Base-by-base conservation (phyloP, 106 monocot species). In the Iris macrosiphon region DNA sequence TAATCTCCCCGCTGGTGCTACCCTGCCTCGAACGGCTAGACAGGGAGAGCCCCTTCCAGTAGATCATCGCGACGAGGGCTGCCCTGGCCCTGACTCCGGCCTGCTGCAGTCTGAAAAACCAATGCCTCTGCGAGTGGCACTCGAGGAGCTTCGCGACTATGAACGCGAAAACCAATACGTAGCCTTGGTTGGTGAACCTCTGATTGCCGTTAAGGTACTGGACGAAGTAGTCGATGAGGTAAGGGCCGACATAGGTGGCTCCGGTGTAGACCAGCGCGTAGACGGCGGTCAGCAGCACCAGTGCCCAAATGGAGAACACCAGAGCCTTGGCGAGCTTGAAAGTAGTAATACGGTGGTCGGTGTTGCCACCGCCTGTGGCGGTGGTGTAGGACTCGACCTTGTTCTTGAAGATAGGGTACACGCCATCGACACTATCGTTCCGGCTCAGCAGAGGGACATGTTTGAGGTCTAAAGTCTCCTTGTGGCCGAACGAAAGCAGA, bases 51-150 rank as follows among this genome's bases (percentile, higher is more conserved):
- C 79, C 79, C 77, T 96, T 96, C 31, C 73, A 64, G 52, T 96
- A 96, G 20, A 96, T 80, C 17, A 77, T 64, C 3, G 77, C 57
- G 9, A 90, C 80, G n/a, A 96, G 75, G 11, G 71, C 28, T 5
- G 96, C 60, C 55, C 80, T 71, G 7, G 73, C 30, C 40, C 67
- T 74, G 12, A 83, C 54, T 22, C 80, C 80, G 6, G 52, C 68
- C 59, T 87, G 70, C 40, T 90, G 89, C 33, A 80, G 21, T 40
- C 89, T 67, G 49, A 96, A 96, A 55, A 69, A 72, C 75, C 83
- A 83, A 55, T 96, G 90, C 57, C 80, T 77, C 60, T 75, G 76
- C 0, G 85, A 62, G 19, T 90, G 32, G 49, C 96, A 74, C 58
- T 96, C 95, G 9, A 90, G 10, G 21, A 86, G n/a, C 60, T 96